Conservation (phyloP, 306 rosid species). For the Oxytropis ochrocephala region DNA sequence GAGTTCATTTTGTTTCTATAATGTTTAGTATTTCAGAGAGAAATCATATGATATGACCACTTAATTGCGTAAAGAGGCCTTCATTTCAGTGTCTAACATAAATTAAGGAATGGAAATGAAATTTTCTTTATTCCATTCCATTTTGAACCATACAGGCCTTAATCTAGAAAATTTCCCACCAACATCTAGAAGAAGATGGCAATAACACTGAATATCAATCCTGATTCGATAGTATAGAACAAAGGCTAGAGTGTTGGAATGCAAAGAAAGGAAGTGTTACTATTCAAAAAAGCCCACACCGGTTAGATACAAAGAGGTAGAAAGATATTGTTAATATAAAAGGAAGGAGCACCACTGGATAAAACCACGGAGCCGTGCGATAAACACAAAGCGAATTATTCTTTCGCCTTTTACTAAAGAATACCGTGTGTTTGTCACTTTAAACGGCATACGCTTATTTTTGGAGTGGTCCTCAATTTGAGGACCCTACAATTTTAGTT, state of each 20-base stretch:
- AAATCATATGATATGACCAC: neutral
- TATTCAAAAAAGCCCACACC: no score
- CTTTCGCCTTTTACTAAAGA: constrained; percentile 51
- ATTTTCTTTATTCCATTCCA: neutral
- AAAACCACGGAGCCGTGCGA: constrained; percentile 24
- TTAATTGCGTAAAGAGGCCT: neutral
- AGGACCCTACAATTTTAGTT: no score
- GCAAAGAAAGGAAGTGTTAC: no score
- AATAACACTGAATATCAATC: no score
- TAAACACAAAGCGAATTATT: constrained; percentile 32
- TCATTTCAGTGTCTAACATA: neutral
- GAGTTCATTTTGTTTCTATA: neutral
- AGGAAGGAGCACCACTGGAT: no score
- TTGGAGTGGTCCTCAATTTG: neutral
- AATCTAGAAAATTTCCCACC: neutral
- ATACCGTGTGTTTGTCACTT: constrained; percentile 20
- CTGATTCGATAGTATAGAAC: no score
- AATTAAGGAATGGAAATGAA: no score
- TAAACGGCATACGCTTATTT: constrained; percentile 6
- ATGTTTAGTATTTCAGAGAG: neutral
- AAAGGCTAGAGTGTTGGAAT: no score
- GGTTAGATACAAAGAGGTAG: no score
- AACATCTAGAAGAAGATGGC: neutral
- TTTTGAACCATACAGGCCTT: neutral
- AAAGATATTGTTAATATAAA: no score